Evolutionary conservation across 2,329 filamentous ascomycete genomes (phyloP).

Genomic region (Diaporthe australafricana): DNA sequence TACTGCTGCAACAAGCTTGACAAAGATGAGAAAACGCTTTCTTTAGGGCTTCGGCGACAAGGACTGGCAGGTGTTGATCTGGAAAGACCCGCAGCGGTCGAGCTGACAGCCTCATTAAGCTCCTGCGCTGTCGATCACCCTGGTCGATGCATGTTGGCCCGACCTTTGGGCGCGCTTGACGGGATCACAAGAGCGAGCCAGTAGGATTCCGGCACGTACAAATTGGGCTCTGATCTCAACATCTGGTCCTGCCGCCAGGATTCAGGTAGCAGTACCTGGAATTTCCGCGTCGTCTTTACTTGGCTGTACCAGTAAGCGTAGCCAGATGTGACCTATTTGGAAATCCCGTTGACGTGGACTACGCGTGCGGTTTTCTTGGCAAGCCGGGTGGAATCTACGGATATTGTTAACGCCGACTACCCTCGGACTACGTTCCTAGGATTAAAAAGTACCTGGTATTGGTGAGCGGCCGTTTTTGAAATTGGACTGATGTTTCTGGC

Average conservation of each 20-base stretch:
- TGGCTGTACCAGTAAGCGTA: neutral
- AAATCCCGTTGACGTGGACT: neutral
- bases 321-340: neutral
- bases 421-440: no score
- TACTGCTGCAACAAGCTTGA: neutral
- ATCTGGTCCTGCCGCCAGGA: neutral
- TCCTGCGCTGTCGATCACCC: neutral
- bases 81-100: neutral
- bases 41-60: neutral
- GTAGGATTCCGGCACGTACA: neutral
- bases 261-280: neutral
- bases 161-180: slow-evolving; percentile 2
- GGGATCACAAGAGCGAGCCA: neutral
- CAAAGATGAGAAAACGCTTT: neutral
- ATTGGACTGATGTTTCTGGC: neutral
- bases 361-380: neutral
- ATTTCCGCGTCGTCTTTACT: neutral
- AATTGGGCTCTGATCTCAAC: slow-evolving; percentile 11
- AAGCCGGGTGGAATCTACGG: neutral
- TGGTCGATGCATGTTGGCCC: neutral
- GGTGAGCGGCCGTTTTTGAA: neutral
- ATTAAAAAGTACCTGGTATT: neutral
- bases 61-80: neutral
- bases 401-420: neutral
- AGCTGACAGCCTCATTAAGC: neutral